Conservation (phyloP, 345 rosid species). For the Hibiscus mutabilis region DNA sequence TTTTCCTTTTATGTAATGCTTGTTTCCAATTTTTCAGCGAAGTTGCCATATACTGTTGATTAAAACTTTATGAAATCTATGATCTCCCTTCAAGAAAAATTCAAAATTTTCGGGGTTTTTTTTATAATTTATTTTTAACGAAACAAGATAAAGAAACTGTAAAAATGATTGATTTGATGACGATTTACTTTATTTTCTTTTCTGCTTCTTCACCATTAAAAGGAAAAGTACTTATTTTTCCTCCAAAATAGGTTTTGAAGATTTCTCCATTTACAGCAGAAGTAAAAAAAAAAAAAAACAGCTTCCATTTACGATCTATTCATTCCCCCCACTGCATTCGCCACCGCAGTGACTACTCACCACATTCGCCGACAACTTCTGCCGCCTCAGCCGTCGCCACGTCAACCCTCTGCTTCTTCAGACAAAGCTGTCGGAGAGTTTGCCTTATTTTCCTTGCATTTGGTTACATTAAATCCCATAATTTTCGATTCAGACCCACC, state of each 20-base stretch:
- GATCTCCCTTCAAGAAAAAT: too few relatives aligned
- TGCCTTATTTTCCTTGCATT: not conserved
- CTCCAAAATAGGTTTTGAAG: not conserved
- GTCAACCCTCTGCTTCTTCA: not conserved
- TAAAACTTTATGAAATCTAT: too few relatives aligned
- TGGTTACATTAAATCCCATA: not conserved
- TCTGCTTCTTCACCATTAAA: conserved; percentile 22
- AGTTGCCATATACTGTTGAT: too few relatives aligned
- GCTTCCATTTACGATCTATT: conserved; percentile 31
- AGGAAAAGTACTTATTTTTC: not conserved
- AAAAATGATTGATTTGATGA: not conserved
- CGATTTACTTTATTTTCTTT: not conserved
- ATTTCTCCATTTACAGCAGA: not conserved
- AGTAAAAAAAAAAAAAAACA: not conserved
- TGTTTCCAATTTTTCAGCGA: too few relatives aligned
- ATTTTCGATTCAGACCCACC: conserved; percentile 44
- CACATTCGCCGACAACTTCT: not conserved
- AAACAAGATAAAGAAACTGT: not conserved
- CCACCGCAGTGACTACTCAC: not conserved
- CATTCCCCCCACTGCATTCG: conserved; percentile 28
- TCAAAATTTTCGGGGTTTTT: too few relatives aligned
- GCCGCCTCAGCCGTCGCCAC: not conserved
- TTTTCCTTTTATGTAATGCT: too few relatives aligned
- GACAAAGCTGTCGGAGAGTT: conserved; percentile 11
- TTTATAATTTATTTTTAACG: too few relatives aligned